Evolutionary conservation across 2,329 filamentous ascomycete genomes (phyloP).

Genomic region (Furcasterigmium sp.): DNA sequence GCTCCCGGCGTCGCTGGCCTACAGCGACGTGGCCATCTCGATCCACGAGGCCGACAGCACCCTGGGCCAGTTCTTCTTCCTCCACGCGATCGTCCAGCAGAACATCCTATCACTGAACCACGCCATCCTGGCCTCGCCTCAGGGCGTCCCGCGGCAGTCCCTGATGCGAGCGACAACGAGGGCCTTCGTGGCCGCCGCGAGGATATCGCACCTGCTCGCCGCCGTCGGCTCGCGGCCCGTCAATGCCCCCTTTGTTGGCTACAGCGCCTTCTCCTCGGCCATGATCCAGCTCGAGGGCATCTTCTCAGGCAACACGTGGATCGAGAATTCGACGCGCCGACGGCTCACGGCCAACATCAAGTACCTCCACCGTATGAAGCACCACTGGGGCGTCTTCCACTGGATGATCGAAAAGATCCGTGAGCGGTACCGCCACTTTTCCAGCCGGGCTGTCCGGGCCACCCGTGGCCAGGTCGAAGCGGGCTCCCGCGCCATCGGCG

Average conservation of each 20-base stretch:
- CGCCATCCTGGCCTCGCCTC: conserved; percentile 71
- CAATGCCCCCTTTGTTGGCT: conserved; percentile 88
- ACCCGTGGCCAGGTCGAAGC: conserved; percentile 35
- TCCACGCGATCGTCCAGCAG: conserved; percentile 87
- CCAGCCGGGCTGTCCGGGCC: conserved; percentile 65
- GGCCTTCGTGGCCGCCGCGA: conserved; percentile 77
- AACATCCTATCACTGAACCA: conserved; percentile 86
- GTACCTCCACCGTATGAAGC: conserved; percentile 91
- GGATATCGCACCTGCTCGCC: conserved; percentile 78
- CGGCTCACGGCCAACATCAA: conserved; percentile 84
- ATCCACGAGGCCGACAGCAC: conserved; percentile 79
- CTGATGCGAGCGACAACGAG: conserved; percentile 68
- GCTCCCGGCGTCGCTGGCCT: conserved; percentile 68
- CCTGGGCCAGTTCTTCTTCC: conserved; percentile 85
- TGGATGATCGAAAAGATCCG: conserved; percentile 93
- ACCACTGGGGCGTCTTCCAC: conserved; percentile 97
- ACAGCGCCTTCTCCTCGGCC: conserved; percentile 88
- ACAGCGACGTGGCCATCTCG: conserved; percentile 76
- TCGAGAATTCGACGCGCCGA: conserved; percentile 74
- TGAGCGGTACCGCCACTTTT: conserved; percentile 77
- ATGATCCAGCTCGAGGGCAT: conserved; percentile 93
- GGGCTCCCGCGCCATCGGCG: conserved; percentile 64
- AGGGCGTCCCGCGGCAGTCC: conserved; percentile 69
- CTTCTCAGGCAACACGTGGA: conserved; percentile 73
- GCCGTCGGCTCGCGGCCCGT: conserved; percentile 77